Evolutionary conservation across 1,284 basidiomycete genomes (phyloP), one percentile per base, ranked within the genome.

Genomic region (Ceratobasidium sp.): DNA sequence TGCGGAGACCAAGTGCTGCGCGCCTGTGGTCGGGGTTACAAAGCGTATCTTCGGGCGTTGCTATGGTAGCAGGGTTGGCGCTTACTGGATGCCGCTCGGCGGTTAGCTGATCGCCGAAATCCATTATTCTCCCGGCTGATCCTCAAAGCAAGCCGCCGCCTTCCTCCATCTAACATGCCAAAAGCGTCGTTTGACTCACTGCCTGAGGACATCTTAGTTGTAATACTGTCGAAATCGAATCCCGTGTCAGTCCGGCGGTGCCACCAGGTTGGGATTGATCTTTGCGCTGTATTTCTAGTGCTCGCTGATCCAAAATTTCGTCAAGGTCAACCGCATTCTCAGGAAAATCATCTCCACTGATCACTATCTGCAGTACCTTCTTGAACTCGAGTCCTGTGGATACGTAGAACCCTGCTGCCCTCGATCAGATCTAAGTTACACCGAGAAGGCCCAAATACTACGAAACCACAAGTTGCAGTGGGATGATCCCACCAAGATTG

Each of bases 381-480:
- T 59, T 23, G 8, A 41, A 28, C 39, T 59, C 3, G 58, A 41
- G 3, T 10, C 12, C 1, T 59, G 36, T 23, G 58, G 58, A 32
- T 59, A 59, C 36, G 26, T 30, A 5, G 41, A 41, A 28, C 41
- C 36, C 1, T 36, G 12, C 5, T 16, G 26, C 9, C 48, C 28
- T 28, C 62, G 62, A 52, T 36, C 62, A 5, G 62, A 52, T 18
- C 23, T 52, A 36, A 65, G 32, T 21, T 65, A 65, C 28, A 34
- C 46, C 4, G 48, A 65, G 12, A 65, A 53, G 46, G 39, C 21
- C n/a, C 21, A 53, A 28, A 39, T 65, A 26, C 21, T 65, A 12
- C 48, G 46, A 3, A 21, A 53, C 2, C 62, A 53, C 34, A 36
- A 28, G 9, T 14, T 8, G 16, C 43, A 45, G 34, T 32, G 43